phyloP scores from a whole-genome alignment of 2,329 filamentous ascomycete genomes.

The Beauveria asiatica region DNA sequence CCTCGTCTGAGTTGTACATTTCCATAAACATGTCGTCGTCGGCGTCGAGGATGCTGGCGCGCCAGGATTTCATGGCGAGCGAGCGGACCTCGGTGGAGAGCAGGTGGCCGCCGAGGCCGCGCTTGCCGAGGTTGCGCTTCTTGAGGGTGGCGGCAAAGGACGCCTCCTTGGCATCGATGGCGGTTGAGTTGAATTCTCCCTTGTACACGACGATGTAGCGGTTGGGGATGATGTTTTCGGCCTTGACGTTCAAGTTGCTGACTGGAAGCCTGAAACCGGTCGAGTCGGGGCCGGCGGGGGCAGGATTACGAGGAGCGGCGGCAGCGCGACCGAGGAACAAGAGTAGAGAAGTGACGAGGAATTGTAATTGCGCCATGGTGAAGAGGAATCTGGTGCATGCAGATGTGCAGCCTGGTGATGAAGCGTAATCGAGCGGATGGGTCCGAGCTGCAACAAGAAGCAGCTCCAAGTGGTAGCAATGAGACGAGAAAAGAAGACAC shows the following conservation, averaged over 20 bases:
- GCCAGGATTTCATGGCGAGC: slow-evolving; percentile 42
- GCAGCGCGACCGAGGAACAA: slow-evolving; percentile 16
- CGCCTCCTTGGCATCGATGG: slow-evolving; percentile 41
- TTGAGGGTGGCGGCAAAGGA: slow-evolving; percentile 40
- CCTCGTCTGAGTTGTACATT: slow-evolving; percentile 40
- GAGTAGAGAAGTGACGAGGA: not conserved
- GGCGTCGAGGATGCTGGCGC: slow-evolving; percentile 44
- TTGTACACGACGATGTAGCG: slow-evolving; percentile 60
- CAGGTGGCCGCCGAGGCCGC: slow-evolving; percentile 36
- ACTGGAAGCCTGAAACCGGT: slow-evolving; percentile 34
- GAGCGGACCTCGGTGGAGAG: slow-evolving; percentile 39
- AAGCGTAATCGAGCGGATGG: no score
- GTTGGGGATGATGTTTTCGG: slow-evolving; percentile 42
- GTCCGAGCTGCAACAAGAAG: not conserved
- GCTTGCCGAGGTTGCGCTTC: slow-evolving; percentile 49
- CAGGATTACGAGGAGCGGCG: slow-evolving; percentile 17
- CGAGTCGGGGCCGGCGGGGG: slow-evolving; percentile 13
- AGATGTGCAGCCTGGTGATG: not conserved
- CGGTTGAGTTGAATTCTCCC: slow-evolving; percentile 37
- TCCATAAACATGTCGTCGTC: slow-evolving; percentile 41
- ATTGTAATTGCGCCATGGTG: slow-evolving; percentile 5
- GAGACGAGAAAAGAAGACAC: no score
- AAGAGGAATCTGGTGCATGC: not conserved
- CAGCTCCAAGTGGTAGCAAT: not conserved
- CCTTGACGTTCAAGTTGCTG: slow-evolving; percentile 43